Base-by-base conservation (phyloP, 352 stramenopile species). In the Plasmopara halstedii region DNA sequence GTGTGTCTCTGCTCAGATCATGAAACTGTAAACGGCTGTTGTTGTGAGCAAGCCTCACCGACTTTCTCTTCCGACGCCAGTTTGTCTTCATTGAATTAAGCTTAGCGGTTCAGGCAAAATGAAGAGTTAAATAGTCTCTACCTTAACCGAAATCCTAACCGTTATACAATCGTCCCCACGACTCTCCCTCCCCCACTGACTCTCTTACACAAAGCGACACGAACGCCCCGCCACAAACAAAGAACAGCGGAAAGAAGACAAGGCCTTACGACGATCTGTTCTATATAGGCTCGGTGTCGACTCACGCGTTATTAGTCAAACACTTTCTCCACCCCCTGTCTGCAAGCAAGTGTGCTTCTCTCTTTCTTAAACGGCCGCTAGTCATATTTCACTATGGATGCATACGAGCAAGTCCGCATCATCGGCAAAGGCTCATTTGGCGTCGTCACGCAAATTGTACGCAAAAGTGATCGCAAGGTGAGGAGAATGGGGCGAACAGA, bases 341-440 rank as follows among this genome's bases (percentile, higher is more conserved):
- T 25, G 53, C 17, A 42, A 26, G 4, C 19, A 26, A 52, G 23
- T n/a, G 23, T 38, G 14, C 14, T 31, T 20, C 39, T 32, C 15
- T 29, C 22, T 14, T 26, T 34, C 8, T 6, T 14, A 17, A 22
- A 40, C 18, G 35, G 23, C 10, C 32, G 40, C 36, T 22, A 56
- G 26, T 32, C 33, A 36, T 22, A 10, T 35, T 14, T 35, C 40
- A 54, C 14, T 17, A 93, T 93, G 80, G 82, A 95, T 64, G 73
- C 82, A 33, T 96, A 95, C 65, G 84, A 95, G 52, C 70, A 85
- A 39, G 67, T 95, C 46, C 77, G 83, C 44, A 77, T 92, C 46
- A 95, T 96, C 56, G 87, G 87, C 55, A 92, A 93, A 50, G 87
- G 87, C 53, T 95, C 84, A 25, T 96, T 96, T 64, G 87, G 87